Base-by-base conservation (phyloP, 768 basidiomycete genomes). In the Serendipita sp. region DNA sequence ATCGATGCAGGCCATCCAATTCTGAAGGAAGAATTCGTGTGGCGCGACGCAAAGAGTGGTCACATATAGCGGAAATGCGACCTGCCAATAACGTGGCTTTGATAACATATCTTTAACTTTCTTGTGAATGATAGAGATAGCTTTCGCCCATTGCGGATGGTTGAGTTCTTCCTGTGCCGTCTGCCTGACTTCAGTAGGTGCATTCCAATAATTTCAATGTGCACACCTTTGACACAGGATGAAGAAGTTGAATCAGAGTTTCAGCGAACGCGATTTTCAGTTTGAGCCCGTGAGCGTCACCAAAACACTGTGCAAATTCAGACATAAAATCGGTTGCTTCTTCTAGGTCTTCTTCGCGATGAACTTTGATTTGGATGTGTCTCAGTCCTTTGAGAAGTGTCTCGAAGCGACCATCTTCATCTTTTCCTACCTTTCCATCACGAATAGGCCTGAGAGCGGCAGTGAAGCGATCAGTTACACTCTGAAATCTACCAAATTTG, bases 131-230 rank as follows among this genome's bases (percentile, higher is more conserved):
- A 80, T 76, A 72, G 92, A 87, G 35, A 93, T 88, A 0, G 93
- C 92, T 72, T 90, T 92, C 3, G 86, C 90, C 93, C 93, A 97
- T 68, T 88, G 80, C 0, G 93, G 93, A 73, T 94, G 88, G 70
- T 96, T 96, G 58, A 94, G 92, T 75, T 97, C 93, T 3, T 91
- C 93, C 75, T 93, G 92, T 0, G 91, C 94, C 45, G 88, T 94
- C 89, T 24, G 24, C 24, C 93, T 51, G 41, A 68, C 44, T 46
- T 18, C 45, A 46, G 45, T 18, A 18, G 13, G 13, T 13, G 45
- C 45, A 13, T 18, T 35, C 35, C 15, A 62, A 45, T 46, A 56
- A 74, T 47, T 65, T 88, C 91, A 81, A 24, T 24, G 24, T 24
- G 24, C 24, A 24, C 24, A 24, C 24, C 24, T 95, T 92, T 67